Evolutionary conservation across 345 rosid species (phyloP).

Genomic region (Populus tremula): DNA sequence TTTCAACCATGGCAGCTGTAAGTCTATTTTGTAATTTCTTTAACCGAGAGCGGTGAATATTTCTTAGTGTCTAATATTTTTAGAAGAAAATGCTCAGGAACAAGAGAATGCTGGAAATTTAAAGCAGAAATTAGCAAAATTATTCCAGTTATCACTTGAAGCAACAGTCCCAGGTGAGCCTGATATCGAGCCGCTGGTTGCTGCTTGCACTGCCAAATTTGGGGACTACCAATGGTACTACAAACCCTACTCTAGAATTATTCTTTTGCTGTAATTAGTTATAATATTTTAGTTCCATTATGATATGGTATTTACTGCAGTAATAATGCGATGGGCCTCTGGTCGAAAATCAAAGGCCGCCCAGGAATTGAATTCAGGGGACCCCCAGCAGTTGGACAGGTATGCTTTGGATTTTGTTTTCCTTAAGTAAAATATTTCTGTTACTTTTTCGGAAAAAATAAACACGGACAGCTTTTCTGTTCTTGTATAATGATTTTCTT

Average conservation of each 20-base stretch:
- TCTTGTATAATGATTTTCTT: neutral
- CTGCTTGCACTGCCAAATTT: constrained; percentile 59
- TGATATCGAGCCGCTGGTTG: constrained; percentile 65
- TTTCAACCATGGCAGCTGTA: constrained; percentile 66
- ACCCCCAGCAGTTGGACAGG: constrained; percentile 91
- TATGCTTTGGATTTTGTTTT: constrained; percentile 6
- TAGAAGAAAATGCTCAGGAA: constrained; percentile 28
- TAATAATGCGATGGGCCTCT: constrained; percentile 89
- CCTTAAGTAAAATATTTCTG: neutral
- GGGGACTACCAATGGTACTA: constrained; percentile 93
- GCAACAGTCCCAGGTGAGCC: constrained; percentile 55
- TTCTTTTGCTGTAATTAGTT: neutral
- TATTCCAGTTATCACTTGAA: constrained; percentile 59
- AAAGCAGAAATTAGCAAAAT: constrained; percentile 54
- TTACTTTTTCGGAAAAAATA: neutral
- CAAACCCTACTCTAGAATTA: neutral
- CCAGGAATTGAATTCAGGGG: constrained; percentile 50
- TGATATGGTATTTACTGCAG: constrained; percentile 30
- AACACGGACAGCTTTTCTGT: neutral
- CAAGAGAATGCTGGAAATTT: constrained; percentile 57
- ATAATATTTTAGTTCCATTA: neutral
- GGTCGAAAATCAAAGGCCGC: constrained; percentile 69
- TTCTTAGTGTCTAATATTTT: neutral
- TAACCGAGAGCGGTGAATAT: neutral
- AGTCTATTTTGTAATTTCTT: constrained; percentile 18